Conservation (phyloP, 768 basidiomycete genomes). For the Tulasnella sp. region DNA sequence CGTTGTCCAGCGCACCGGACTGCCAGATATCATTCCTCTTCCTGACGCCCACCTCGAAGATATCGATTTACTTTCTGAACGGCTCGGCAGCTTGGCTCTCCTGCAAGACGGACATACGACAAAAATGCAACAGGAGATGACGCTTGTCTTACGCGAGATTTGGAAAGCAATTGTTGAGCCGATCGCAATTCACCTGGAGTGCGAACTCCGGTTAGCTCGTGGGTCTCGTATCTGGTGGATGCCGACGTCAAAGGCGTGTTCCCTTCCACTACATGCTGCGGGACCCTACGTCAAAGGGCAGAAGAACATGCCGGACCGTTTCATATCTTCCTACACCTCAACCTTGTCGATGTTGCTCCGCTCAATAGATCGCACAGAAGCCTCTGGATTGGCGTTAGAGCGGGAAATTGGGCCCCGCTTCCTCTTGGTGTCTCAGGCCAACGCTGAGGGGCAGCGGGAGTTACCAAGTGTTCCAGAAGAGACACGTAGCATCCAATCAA, state of each 20-base stretch:
- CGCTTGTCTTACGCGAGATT: too few relatives aligned
- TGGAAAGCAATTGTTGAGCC: constrained; percentile 12
- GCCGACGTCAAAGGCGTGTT: background rate
- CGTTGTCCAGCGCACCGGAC: background rate
- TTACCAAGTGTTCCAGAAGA: background rate
- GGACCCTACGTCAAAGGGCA: background rate
- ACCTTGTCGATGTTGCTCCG: constrained; percentile 5
- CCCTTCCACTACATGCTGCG: constrained; percentile 15
- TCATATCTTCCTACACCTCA: constrained; percentile 15
- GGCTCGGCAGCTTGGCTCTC: background rate
- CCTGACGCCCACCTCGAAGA: background rate
- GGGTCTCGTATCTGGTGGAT: constrained; percentile 15
- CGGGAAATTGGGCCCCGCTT: too few relatives aligned
- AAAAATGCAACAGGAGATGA: background rate
- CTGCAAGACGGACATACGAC: background rate
- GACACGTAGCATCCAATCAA: too few relatives aligned
- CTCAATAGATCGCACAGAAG: background rate
- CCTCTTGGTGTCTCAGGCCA: background rate
- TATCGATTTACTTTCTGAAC: too few relatives aligned
- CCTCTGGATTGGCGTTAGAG: too few relatives aligned
- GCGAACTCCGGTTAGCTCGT: background rate
- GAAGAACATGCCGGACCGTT: background rate
- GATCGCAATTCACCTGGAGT: constrained; percentile 7
- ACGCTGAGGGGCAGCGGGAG: background rate
- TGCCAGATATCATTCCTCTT: background rate